Conservation (phyloP, 2,329 filamentous ascomycete genomes). For the Penicillium sp. region DNA sequence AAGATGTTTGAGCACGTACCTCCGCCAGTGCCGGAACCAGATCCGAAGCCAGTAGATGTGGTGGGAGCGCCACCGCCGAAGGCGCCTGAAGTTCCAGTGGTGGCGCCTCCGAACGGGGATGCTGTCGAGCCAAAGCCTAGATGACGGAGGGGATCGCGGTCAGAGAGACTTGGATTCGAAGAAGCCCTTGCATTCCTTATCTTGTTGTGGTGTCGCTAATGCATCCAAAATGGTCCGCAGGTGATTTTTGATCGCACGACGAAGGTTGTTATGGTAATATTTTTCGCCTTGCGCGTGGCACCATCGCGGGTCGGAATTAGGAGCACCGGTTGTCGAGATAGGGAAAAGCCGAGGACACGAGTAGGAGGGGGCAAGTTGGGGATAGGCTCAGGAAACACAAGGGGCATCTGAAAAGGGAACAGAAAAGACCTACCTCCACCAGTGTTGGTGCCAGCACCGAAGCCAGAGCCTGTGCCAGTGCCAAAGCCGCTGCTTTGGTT, state of each 20-base stretch:
- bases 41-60: slow-evolving; percentile 39
- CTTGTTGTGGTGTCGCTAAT: slow-evolving; percentile 31
- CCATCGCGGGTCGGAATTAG: slow-evolving; percentile 31
- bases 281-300: slow-evolving; percentile 22
- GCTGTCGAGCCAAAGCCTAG: slow-evolving; percentile 43
- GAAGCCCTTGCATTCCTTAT: slow-evolving; percentile 31
- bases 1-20: slow-evolving; percentile 36
- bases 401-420: slow-evolving; percentile 2
- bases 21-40: slow-evolving; percentile 32
- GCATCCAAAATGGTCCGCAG: slow-evolving; percentile 26
- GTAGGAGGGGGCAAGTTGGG: slow-evolving; percentile 5
- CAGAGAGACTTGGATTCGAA: slow-evolving; percentile 37
- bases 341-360: slow-evolving; percentile 17
- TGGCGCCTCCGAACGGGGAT: slow-evolving; percentile 38
- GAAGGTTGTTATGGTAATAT: slow-evolving; percentile 13
- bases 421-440: slow-evolving; percentile 36
- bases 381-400: slow-evolving; percentile 6
- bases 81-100: slow-evolving; percentile 30
- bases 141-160: slow-evolving; percentile 37
- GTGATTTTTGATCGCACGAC: slow-evolving; percentile 10
- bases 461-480: slow-evolving; percentile 38
- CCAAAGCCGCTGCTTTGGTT: slow-evolving; percentile 45
- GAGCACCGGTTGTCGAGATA: slow-evolving; percentile 25
- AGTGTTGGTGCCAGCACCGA: slow-evolving; percentile 32
- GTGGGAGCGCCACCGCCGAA: slow-evolving; percentile 31